Evolutionary conservation across 208 protist species (phyloP).

Genomic region (Leishmania amazonensis): DNA sequence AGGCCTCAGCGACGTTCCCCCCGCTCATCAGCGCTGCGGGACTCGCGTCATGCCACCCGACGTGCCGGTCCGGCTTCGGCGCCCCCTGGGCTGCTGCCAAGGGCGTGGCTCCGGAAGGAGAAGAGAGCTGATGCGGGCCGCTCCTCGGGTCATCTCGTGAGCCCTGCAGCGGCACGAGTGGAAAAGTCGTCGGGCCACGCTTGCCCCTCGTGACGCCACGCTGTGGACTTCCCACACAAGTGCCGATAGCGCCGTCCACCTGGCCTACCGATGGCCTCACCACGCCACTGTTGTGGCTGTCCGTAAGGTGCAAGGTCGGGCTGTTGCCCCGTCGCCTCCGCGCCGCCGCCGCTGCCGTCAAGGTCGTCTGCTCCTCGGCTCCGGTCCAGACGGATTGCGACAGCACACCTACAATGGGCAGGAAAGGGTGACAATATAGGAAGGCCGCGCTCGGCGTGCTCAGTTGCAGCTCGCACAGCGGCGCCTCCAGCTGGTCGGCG

Average conservation of each 20-base stretch:
- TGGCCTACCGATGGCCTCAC: neutral
- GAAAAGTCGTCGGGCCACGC: neutral
- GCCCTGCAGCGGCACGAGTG: neutral
- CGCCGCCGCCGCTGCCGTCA: neutral
- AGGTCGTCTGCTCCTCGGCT: neutral
- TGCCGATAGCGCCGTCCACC: slow-evolving; percentile 1
- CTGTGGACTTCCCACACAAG: neutral
- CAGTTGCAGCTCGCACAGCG: slow-evolving; percentile 47
- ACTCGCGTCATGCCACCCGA: slow-evolving; percentile 24
- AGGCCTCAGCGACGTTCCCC: neutral
- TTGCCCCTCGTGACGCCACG: neutral
- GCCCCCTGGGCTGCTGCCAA: neutral
- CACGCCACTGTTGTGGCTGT: neutral
- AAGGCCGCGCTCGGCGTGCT: slow-evolving; percentile 33
- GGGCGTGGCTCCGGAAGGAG: neutral
- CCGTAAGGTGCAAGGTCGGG: neutral
- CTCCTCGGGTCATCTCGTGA: neutral
- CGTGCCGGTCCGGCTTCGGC: slow-evolving; percentile 17
- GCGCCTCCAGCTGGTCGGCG: slow-evolving; percentile 45
- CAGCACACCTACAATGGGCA: slow-evolving; percentile 68
- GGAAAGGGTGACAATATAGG: slow-evolving; percentile 80
- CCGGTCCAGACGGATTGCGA: slow-evolving; percentile 34
- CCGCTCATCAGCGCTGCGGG: neutral
- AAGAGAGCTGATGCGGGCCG: neutral
- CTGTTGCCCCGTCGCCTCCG: slow-evolving; percentile 3